Base-by-base conservation (phyloP, 768 basidiomycete species). In the Leccinum uliginosum region DNA sequence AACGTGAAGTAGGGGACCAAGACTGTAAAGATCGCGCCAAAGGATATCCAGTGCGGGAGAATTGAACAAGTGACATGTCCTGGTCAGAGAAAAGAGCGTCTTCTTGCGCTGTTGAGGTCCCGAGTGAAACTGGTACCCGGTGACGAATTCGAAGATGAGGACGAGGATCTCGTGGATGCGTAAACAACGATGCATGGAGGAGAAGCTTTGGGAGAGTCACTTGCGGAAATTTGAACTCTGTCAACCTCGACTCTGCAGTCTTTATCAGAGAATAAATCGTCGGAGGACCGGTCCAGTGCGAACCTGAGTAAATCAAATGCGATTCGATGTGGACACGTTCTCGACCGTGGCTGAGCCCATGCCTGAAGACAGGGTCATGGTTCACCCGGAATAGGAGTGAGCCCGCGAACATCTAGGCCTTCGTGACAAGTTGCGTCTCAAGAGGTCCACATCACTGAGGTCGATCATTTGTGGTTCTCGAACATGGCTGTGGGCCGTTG, bases 111-210 rank as follows among this genome's bases (percentile, higher is more conserved):
- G n/a, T 24, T 11, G 52, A 19, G 44, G 30, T 21, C 21, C 43
- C 2, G n/a, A 27, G 15, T 32, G 23, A n/a, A 15, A 10, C 7
- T 29, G 50, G 19, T n/a, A 27, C 30, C n/a, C n/a, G n/a, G n/a
- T n/a, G 14, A 47, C 30, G 27, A 26, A 53, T 9, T 56, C 11
- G 30, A 63, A 51, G 54, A 56, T 40, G 47, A 56, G 49, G n/a
- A 0, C 3, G n/a, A 64, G 51, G 5, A 63, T n/a, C n/a, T 63
- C 62, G 23, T 54, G 50, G 38, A 63, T 47, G 30, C 6, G 29
- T 17, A 62, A 49, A 60, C 51, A 63, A 21, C 38, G 49, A 29
- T 64, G 92, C 14, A 76, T 97, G 29, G 17, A 29, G 29, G 24
- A 19, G 11, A 14, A 12, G 6, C 26, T 34, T 32, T 5, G 21